Base-by-base conservation (phyloP, 2,329 filamentous ascomycete species). In the Epichloe gansuensis region DNA sequence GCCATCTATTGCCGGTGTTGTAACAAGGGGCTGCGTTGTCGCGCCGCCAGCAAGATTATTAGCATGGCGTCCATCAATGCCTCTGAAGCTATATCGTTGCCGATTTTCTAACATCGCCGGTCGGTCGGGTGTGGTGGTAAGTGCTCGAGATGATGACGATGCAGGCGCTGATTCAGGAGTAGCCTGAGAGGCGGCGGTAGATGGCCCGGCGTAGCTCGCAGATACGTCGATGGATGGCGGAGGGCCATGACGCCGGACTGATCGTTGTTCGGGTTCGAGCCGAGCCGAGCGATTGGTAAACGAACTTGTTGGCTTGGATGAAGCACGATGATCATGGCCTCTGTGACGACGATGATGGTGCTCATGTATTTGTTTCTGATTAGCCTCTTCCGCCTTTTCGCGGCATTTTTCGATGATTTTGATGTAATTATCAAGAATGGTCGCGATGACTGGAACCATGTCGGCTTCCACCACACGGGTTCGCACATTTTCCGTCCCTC, bases 401-500 rank as follows among this genome's bases (percentile, higher is more conserved):
- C 88, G 85, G 65, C 87, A 88, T 68, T 89, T 91, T 61, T 97
- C 91, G 58, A 96, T 84, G 54, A 96, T 89, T 65, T 94, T 89
- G 72, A 96, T 91, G 71, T 98, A 98, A 70, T 97, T 97, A 71
- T 96, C 89, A 55, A 98, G 81, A 51, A 98, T 95, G 47, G 93
- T 97, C 51, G 93, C 93, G 62, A 98, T 96, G 61, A 98, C 93
- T 2, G 93, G 93, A 4, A 98, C 93, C 87, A 98, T 96, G 69
- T 98, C 93, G 56, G 93, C 93, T 71, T 98, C 93, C 50, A 98
- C 93, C 3, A 98, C 91, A 58, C 93, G 80, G 53, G 93, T 97
- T 60, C 93, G 82, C 54, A 98, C 93, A 59, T 81, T 84, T 72
- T 98, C 93, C 12, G 93, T 96, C 54, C 93, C 93, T 60, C 93